phyloP scores from a whole-genome alignment of 1,139 yeast genomes.

The Scheffersomyces segobiensis region DNA sequence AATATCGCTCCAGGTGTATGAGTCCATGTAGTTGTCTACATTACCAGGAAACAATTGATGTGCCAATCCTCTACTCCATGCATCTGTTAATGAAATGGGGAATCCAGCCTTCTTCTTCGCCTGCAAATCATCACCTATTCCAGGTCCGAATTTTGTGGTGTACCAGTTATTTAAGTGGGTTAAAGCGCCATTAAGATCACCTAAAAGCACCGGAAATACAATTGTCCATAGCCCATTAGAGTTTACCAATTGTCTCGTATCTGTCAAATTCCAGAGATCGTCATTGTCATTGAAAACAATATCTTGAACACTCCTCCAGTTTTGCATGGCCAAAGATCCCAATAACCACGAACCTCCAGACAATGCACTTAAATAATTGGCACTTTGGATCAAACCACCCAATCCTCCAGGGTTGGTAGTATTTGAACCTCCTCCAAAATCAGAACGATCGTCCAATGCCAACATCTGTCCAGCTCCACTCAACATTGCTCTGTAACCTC shows the following conservation, averaged over 20 bases:
- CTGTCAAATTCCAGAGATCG: slow-evolving; percentile 40
- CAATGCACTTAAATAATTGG: slow-evolving; percentile 39
- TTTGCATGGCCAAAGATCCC: slow-evolving; percentile 35
- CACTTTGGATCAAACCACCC: slow-evolving; percentile 40
- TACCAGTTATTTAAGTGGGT: slow-evolving; percentile 34
- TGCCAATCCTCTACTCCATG: slow-evolving; percentile 49
- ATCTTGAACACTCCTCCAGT: slow-evolving; percentile 36
- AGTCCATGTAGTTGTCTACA: slow-evolving; percentile 22
- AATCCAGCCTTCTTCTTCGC: slow-evolving; percentile 48
- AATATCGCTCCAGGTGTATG: slow-evolving; percentile 34
- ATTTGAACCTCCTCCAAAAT: slow-evolving; percentile 35
- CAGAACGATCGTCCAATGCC: slow-evolving; percentile 76
- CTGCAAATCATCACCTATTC: slow-evolving; percentile 29
- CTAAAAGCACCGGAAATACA: slow-evolving; percentile 22
- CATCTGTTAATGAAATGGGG: slow-evolving; percentile 59
- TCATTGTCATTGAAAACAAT: slow-evolving; percentile 26
- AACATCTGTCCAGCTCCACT: slow-evolving; percentile 85
- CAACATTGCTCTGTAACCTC: slow-evolving; percentile 91
- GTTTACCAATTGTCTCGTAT: slow-evolving; percentile 29
- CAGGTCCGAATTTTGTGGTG: slow-evolving; percentile 12
- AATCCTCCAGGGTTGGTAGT: slow-evolving; percentile 46
- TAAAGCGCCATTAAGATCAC: slow-evolving; percentile 25
- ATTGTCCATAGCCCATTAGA: slow-evolving; percentile 21
- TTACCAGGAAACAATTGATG: slow-evolving; percentile 36
- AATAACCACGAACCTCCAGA: slow-evolving; percentile 44